A percentile compares a stretch with the other conserved stretches of the same genome.
Evolutionary conservation across 371 early-diverging fungal species (phyloP).

Genomic region (Phascolomyces articulosus): DNA sequence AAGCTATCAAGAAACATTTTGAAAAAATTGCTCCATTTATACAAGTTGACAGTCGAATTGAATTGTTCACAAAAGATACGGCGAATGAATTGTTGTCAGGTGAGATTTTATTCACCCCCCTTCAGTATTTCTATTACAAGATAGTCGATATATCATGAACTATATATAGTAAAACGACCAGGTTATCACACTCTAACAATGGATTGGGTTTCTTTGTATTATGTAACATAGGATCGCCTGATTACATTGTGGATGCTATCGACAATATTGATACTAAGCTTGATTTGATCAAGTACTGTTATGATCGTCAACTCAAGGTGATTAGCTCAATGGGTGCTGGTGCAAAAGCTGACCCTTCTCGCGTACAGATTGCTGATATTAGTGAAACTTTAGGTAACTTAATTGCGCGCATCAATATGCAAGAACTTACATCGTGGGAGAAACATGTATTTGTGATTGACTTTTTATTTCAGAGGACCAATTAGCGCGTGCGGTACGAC

Average conservation of each 20-base stretch:
- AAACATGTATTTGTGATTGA: not conserved
- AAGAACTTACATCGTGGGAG: not conserved
- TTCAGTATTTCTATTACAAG: too few relatives aligned
- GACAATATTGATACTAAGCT: constrained; percentile 95
- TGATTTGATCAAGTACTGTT: constrained; percentile 86
- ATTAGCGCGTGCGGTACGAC: constrained; percentile 84
- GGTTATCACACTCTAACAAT: too few relatives aligned
- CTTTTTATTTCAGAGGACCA: constrained; percentile 77
- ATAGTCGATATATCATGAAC: too few relatives aligned
- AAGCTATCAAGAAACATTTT: constrained; percentile 74
- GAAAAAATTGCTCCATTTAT: constrained; percentile 78
- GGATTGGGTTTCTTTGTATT: too few relatives aligned
- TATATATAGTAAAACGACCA: too few relatives aligned
- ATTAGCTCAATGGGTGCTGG: constrained; percentile 96
- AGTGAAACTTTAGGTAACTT: constrained; percentile 86
- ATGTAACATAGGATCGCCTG: constrained; percentile 54
- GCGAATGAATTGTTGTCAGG: constrained; percentile 78
- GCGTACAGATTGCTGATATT: constrained; percentile 94
- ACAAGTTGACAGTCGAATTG: constrained; percentile 75
- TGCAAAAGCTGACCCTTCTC: constrained; percentile 92
- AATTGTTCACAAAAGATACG: constrained; percentile 71
- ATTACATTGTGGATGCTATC: constrained; percentile 89
- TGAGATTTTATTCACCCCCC: not conserved
- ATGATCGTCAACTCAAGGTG: constrained; percentile 68
- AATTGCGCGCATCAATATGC: not conserved